These are phyloP conservation scores for Suillus subalutaceus DNA, from an alignment of 768 basidiomycete genomes.

Conservation along the genomic window DNA sequence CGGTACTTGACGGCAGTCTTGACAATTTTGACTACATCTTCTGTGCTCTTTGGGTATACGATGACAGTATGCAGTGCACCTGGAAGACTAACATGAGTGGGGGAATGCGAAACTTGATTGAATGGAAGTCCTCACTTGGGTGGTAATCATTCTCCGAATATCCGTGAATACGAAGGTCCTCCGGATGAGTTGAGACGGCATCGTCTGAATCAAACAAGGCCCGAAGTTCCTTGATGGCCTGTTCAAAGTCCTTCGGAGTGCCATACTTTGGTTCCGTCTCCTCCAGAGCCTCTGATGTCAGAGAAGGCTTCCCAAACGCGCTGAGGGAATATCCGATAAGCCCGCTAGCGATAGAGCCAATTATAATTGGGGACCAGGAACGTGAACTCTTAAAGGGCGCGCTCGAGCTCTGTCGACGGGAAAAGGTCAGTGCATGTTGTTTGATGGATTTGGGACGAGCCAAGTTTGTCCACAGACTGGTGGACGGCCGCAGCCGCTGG, in stretches of 20 bases:
- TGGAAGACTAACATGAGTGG: slow-evolving; percentile 21
- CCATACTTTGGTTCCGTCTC: slow-evolving; percentile 45
- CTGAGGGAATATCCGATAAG: slow-evolving; percentile 27
- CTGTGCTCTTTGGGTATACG: slow-evolving; percentile 68
- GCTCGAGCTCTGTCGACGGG: slow-evolving; percentile 6
- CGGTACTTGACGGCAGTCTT: slow-evolving; percentile 72
- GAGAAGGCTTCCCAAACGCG: slow-evolving; percentile 14
- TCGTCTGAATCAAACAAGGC: slow-evolving; percentile 37
- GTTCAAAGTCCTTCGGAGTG: slow-evolving; percentile 51
- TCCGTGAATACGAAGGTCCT: slow-evolving; percentile 57
- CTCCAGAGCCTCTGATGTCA: slow-evolving; percentile 2
- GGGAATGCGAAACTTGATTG: neutral
- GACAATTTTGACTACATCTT: slow-evolving; percentile 82
- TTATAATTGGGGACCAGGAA: slow-evolving; percentile 6
- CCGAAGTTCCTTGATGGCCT: slow-evolving; percentile 55
- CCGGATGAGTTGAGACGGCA: slow-evolving; percentile 51
- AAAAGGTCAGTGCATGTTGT: slow-evolving; percentile 2
- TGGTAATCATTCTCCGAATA: slow-evolving; percentile 55
- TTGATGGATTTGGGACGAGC: neutral
- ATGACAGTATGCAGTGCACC: slow-evolving; percentile 58
- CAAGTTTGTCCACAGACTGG: slow-evolving; percentile 10
- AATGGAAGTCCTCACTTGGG: slow-evolving; percentile 40
- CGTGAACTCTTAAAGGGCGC: neutral
- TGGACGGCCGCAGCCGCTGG: slow-evolving; percentile 9
- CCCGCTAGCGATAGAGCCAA: slow-evolving; percentile 11